These are phyloP conservation scores for Sporothrix euskadiensis DNA, from an alignment of 2,329 filamentous ascomycete genomes.

Conservation along the genomic window DNA sequence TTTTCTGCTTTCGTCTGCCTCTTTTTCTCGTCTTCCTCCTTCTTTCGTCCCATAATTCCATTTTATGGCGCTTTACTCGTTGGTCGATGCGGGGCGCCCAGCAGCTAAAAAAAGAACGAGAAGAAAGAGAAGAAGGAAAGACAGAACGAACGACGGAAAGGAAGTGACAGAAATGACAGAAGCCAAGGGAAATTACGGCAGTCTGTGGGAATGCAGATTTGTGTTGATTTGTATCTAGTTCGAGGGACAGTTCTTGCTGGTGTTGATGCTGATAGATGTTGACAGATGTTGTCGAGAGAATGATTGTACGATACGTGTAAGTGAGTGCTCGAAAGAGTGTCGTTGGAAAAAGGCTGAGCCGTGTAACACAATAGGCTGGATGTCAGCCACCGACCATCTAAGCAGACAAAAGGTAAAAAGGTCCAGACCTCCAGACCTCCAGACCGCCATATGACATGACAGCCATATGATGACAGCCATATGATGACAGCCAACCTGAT, in stretches of 20 bases:
- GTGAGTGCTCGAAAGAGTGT: not conserved
- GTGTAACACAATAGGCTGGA: constrained; percentile 10
- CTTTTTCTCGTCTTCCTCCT: not conserved
- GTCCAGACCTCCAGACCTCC: not conserved
- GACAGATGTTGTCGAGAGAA: not conserved
- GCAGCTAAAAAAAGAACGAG: too few species aligned
- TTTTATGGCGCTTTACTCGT: not conserved
- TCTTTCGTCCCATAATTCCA: not conserved
- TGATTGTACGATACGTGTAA: not conserved
- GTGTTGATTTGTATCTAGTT: not conserved
- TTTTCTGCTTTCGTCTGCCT: not conserved
- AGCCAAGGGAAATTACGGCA: not conserved
- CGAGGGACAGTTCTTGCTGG: not conserved
- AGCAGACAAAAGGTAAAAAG: not conserved
- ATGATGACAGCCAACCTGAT: not conserved
- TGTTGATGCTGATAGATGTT: not conserved
- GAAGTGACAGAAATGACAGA: not conserved
- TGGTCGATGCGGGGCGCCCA: not conserved
- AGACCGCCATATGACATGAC: not conserved
- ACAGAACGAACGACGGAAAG: not conserved
- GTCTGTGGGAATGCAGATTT: not conserved
- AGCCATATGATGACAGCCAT: too few species aligned
- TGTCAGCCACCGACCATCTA: not conserved
- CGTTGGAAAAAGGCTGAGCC: not conserved
- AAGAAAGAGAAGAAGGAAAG: not conserved